A percentile compares a stretch with the other conserved stretches of the same genome.
Evolutionary conservation across 768 basidiomycete genomes (phyloP).

Genomic region (Termitomyces sp.): DNA sequence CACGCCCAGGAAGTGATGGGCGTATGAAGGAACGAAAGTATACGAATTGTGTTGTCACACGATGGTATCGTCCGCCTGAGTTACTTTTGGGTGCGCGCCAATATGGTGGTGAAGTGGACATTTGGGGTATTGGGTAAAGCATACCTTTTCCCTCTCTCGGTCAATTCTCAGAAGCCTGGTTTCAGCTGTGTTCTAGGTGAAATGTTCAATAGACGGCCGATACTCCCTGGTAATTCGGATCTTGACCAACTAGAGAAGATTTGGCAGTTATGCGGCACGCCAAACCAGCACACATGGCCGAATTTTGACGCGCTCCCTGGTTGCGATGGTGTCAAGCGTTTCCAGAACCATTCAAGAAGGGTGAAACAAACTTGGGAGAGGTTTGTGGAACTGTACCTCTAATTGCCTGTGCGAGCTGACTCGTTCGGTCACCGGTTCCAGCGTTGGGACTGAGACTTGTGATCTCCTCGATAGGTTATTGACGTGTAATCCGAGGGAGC

Average conservation of each 20-base stretch:
- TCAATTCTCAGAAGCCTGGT: not conserved
- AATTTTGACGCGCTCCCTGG: slow-evolving; percentile 71
- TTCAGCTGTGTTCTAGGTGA: slow-evolving; percentile 91
- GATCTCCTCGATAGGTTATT: slow-evolving; percentile 82
- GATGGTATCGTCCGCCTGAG: slow-evolving; percentile 95
- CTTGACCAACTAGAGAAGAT: slow-evolving; percentile 91
- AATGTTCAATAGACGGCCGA: slow-evolving; percentile 86
- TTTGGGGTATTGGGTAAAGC: slow-evolving; percentile 94
- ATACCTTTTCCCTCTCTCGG: not conserved
- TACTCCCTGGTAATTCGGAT: slow-evolving; percentile 83
- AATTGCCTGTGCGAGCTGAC: slow-evolving; percentile 4
- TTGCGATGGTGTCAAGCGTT: slow-evolving; percentile 72
- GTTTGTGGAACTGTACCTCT: slow-evolving; percentile 30
- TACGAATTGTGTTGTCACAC: slow-evolving; percentile 92
- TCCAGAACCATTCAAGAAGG: slow-evolving; percentile 45
- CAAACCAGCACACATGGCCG: slow-evolving; percentile 78
- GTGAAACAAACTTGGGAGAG: slow-evolving; percentile 53
- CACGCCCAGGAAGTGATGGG: slow-evolving; percentile 30
- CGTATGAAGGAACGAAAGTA: slow-evolving; percentile 63
- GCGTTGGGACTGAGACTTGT: slow-evolving; percentile 66
- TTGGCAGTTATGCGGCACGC: slow-evolving; percentile 84
- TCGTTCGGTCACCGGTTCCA: slow-evolving; percentile 19
- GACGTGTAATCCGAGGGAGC: slow-evolving; percentile 74
- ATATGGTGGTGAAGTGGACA: slow-evolving; percentile 92
- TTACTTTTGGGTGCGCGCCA: slow-evolving; percentile 82